phyloP scores from a whole-genome alignment of 1,284 basidiomycete genomes.

The Ganoderma meredithae region DNA sequence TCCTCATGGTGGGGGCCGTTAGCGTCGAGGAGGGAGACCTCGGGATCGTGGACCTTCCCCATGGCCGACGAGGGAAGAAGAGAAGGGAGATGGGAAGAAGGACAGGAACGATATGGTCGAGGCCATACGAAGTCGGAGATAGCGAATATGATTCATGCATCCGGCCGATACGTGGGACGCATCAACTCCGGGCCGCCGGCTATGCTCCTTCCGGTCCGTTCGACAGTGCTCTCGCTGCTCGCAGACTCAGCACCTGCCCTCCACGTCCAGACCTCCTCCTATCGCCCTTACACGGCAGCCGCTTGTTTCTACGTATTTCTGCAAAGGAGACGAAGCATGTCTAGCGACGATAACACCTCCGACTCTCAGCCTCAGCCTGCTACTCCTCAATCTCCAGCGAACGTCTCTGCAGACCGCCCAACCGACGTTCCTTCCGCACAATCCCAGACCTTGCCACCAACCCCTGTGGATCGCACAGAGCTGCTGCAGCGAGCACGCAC shows the following conservation, averaged over 20 bases:
- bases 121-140: neutral
- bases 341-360: conserved; percentile 21
- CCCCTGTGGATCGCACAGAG: conserved; percentile 40
- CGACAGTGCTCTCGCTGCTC: neutral
- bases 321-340: conserved; percentile 17
- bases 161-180: neutral
- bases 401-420: conserved; percentile 16
- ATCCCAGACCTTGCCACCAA: neutral
- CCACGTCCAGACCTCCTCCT: neutral
- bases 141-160: neutral
- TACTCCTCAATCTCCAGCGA: neutral
- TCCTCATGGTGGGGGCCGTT: neutral
- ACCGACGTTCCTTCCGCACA: conserved; percentile 18
- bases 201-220: neutral
- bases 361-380: neutral
- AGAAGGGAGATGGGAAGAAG: neutral
- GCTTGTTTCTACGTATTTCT: neutral
- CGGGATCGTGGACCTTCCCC: conserved; percentile 15
- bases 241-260: neutral
- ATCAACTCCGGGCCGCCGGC: neutral
- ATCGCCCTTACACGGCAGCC: neutral
- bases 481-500: conserved; percentile 65
- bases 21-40: conserved; percentile 12
- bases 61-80: conserved; percentile 6
- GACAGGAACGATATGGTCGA: neutral